Evolutionary conservation across 176 grass and related monocot genomes (phyloP).

Genomic region (Zoysia pacifica): DNA sequence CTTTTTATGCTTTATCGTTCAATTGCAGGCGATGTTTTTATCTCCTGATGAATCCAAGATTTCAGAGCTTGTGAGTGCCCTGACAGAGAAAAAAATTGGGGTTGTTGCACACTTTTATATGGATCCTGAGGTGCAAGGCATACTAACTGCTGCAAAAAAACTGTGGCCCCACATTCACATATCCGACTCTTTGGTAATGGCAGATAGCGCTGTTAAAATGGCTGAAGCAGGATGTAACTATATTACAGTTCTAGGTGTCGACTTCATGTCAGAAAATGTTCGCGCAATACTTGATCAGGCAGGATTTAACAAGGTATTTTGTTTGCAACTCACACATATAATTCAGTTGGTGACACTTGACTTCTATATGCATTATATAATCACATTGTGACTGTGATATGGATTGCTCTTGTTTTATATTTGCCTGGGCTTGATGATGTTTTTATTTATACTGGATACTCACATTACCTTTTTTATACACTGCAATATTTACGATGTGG

Average conservation of each 20-base stretch:
- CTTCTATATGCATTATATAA: slow-evolving; percentile 4
- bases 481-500: not conserved
- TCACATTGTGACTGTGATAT: slow-evolving; percentile 1
- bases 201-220: slow-evolving; percentile 95
- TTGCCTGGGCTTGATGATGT: not conserved
- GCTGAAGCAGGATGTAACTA: slow-evolving; percentile 90
- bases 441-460: not conserved
- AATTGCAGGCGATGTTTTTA: slow-evolving; percentile 81
- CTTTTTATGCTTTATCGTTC: slow-evolving; percentile 17
- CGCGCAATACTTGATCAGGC: slow-evolving; percentile 98
- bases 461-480: not conserved
- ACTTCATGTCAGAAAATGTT: slow-evolving; percentile 99
- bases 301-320: slow-evolving; percentile 78
- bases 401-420: not conserved
- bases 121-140: slow-evolving; percentile 97
- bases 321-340: not conserved
- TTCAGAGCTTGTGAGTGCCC: slow-evolving; percentile 59
- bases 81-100: slow-evolving; percentile 77
- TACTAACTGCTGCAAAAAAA: slow-evolving; percentile 88
- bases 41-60: slow-evolving; percentile 77
- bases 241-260: slow-evolving; percentile 93
- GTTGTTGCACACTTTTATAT: slow-evolving; percentile 98
- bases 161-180: slow-evolving; percentile 97
- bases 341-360: slow-evolving; percentile 1
- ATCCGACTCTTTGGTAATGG: slow-evolving; percentile 96